These are phyloP conservation scores for Malus asiatica DNA, from an alignment of 306 rosid species.

Conservation along the genomic window DNA sequence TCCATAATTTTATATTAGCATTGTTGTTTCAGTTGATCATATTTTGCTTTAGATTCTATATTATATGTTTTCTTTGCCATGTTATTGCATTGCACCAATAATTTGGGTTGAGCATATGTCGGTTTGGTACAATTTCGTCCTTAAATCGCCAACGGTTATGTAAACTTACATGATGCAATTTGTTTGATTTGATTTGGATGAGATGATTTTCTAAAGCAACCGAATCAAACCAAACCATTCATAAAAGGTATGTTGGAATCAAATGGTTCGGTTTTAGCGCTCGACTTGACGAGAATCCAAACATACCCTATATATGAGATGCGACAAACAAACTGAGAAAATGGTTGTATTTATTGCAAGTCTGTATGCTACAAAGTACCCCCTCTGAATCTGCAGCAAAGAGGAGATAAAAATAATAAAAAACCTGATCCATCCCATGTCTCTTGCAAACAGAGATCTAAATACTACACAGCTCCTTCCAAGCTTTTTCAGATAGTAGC, in stretches of 20 bases:
- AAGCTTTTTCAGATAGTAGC: too few relatives aligned
- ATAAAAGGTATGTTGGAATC: neutral
- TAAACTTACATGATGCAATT: too few relatives aligned
- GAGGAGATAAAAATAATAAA: too few relatives aligned
- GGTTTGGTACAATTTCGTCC: neutral
- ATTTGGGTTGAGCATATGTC: neutral
- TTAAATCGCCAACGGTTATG: too few relatives aligned
- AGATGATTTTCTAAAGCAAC: too few relatives aligned
- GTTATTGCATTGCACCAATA: too few relatives aligned
- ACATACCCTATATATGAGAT: neutral
- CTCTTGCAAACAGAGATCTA: neutral
- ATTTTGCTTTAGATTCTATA: neutral
- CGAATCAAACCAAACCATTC: neutral
- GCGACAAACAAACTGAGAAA: neutral
- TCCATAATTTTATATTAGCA: too few relatives aligned
- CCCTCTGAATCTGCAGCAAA: too few relatives aligned
- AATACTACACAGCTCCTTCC: too few relatives aligned
- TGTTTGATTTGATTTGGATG: too few relatives aligned
- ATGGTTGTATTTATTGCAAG: neutral
- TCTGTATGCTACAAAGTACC: too few relatives aligned
- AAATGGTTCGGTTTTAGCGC: neutral
- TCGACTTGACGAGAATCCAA: neutral
- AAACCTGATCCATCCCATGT: neutral
- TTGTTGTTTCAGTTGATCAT: neutral
- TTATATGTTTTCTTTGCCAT: too few relatives aligned